Evolutionary conservation across 2,329 filamentous ascomycete species (phyloP).

Genomic region (Cladophialophora chaetospira): DNA sequence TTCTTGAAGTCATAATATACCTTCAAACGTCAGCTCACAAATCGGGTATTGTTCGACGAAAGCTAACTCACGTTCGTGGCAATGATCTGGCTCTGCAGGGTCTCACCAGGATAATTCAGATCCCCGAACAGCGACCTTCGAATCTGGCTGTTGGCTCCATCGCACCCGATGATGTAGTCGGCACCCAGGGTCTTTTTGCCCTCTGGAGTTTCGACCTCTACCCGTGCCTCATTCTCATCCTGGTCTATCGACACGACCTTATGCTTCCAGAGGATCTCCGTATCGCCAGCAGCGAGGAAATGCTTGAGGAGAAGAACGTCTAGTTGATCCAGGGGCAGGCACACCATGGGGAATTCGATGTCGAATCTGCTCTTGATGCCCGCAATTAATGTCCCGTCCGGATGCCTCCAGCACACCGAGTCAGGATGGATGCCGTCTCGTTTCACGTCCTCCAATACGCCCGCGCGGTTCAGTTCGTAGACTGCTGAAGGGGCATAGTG

Average conservation of each 20-base stretch:
- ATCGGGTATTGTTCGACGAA: not conserved
- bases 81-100: constrained; percentile 29
- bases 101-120: constrained; percentile 28
- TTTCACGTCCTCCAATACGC: constrained; percentile 57
- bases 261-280: constrained; percentile 50
- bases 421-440: constrained; percentile 46
- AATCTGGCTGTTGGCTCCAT: constrained; percentile 46
- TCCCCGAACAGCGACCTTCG: constrained; percentile 37
- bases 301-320: constrained; percentile 46
- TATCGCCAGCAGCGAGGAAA: constrained; percentile 38
- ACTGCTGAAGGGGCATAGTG: constrained; percentile 63
- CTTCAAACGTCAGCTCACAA: constrained; percentile 1
- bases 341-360: constrained; percentile 44
- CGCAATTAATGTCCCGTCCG: constrained; percentile 41
- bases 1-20: constrained; percentile 29
- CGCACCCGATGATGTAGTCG: constrained; percentile 48
- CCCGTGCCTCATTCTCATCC: constrained; percentile 23
- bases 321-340: constrained; percentile 49
- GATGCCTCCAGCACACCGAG: constrained; percentile 50
- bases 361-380: constrained; percentile 28
- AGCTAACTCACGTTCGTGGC: constrained; percentile 31
- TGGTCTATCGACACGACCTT: constrained; percentile 34
- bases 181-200: constrained; percentile 23
- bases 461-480: constrained; percentile 60
- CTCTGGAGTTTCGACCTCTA: constrained; percentile 21